These are phyloP conservation scores for Tricholoma flavovirens DNA, from an alignment of 768 basidiomycete species.

Conservation along the genomic window DNA sequence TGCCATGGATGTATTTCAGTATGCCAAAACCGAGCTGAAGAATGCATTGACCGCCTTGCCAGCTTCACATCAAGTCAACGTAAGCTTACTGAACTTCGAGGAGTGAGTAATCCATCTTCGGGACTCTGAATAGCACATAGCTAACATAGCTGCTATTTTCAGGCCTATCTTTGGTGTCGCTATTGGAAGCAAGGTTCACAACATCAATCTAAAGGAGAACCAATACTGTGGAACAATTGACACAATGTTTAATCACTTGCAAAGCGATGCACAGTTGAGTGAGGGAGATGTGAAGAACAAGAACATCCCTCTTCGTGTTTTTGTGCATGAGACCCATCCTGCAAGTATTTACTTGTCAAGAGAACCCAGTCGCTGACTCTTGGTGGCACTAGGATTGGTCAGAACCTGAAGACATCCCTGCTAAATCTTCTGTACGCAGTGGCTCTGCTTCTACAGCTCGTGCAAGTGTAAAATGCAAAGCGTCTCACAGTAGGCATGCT, in stretches of 20 bases:
- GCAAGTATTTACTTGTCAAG: too few species aligned
- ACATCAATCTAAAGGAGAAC: background rate
- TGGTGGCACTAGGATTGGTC: too few species aligned
- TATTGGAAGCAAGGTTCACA: slow-evolving; percentile 3
- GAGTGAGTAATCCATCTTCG: background rate
- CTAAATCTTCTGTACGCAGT: background rate
- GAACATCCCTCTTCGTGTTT: too few species aligned
- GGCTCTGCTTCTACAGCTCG: background rate
- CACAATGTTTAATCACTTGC: too few species aligned
- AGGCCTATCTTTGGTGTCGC: slow-evolving; percentile 6
- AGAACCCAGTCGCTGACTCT: too few species aligned
- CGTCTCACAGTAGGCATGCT: background rate
- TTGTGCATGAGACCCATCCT: too few species aligned
- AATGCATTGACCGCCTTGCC: background rate
- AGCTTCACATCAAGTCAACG: background rate
- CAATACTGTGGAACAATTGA: too few species aligned
- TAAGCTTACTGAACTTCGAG: background rate
- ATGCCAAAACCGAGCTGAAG: slow-evolving; percentile 3
- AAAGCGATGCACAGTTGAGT: too few species aligned
- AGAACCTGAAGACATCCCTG: too few species aligned
- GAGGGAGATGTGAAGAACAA: too few species aligned
- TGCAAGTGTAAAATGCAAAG: background rate
- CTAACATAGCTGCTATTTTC: too few species aligned
- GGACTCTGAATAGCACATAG: slow-evolving; percentile 1
- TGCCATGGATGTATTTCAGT: background rate